Evolutionary conservation across 352 stramenopile genomes (phyloP).

Genomic region (Peronospora farinosa): DNA sequence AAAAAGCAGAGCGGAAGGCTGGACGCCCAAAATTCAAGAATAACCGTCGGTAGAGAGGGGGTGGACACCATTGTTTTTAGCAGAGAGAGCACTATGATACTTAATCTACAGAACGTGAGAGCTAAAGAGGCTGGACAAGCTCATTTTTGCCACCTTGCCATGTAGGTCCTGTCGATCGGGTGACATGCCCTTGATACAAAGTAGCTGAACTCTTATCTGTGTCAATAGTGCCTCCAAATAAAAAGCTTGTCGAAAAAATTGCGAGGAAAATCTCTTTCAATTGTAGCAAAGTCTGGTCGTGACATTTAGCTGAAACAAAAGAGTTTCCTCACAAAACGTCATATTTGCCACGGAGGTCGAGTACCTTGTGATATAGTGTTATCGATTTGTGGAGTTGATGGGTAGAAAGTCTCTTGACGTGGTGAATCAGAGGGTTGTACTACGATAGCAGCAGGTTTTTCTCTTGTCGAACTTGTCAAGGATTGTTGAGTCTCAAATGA

Average conservation of each 20-base stretch:
- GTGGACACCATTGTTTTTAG: conserved; percentile 1
- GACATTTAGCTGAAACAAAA: conserved; percentile 25
- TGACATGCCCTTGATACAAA: not conserved
- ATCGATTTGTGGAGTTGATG: conserved; percentile 11
- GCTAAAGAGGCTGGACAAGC: not conserved
- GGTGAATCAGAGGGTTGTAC: conserved; percentile 3
- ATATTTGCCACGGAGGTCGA: conserved; percentile 35
- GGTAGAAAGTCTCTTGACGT: conserved; percentile 11
- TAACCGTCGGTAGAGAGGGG: conserved; percentile 39
- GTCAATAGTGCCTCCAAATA: not conserved
- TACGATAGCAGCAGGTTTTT: conserved; percentile 9
- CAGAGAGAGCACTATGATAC: not conserved
- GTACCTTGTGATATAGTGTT: conserved; percentile 5
- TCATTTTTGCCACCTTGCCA: not conserved
- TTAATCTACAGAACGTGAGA: no score
- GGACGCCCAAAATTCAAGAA: conserved; percentile 43
- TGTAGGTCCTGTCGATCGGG: no score
- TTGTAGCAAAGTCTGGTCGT: conserved; percentile 2
- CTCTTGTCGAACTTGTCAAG: conserved; percentile 7
- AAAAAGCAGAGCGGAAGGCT: conserved; percentile 68
- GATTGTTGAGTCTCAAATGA: conserved; percentile 6
- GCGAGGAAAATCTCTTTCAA: conserved; percentile 20
- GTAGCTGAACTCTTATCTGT: not conserved
- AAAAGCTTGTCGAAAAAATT: not conserved
- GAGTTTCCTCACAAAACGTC: conserved; percentile 31